These are phyloP conservation scores for Pseudisothecium myosuroides DNA, from an alignment of 225 moss, liverwort and hornwort species.

Conservation along the genomic window DNA sequence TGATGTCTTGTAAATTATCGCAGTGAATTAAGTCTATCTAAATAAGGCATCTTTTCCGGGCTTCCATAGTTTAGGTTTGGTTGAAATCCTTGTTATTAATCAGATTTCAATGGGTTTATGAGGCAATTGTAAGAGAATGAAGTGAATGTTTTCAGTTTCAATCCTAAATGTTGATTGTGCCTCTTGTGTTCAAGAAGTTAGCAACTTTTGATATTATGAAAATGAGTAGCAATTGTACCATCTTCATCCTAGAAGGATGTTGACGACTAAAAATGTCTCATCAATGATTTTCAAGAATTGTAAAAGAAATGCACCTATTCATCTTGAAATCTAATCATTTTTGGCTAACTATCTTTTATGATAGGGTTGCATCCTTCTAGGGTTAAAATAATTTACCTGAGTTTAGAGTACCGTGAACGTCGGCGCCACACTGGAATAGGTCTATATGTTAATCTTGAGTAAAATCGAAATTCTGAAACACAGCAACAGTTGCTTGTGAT, in stretches of 20 bases:
- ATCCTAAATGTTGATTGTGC: fast-evolving
- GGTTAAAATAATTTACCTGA: background rate
- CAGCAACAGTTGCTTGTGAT: no score
- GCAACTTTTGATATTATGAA: no score
- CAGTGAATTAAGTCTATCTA: background rate
- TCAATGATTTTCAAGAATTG: background rate
- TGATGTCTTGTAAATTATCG: background rate
- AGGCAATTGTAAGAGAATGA: fast-evolving
- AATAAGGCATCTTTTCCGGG: background rate
- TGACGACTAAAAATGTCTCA: background rate
- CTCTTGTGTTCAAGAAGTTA: background rate
- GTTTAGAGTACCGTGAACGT: no score
- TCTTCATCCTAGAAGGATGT: background rate
- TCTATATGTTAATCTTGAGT: background rate
- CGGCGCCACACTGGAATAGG: background rate
- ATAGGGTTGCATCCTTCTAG: fast-evolving
- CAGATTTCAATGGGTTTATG: background rate
- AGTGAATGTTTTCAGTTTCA: background rate
- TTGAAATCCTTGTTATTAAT: background rate
- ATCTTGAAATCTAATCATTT: background rate
- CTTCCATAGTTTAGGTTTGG: fast-evolving
- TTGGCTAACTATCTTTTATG: background rate
- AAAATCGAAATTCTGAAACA: background rate
- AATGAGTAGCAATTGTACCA: background rate
- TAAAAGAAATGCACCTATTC: background rate